Base-by-base conservation (phyloP, 1,139 yeast species). In the Eremothecium sinecaudum region DNA sequence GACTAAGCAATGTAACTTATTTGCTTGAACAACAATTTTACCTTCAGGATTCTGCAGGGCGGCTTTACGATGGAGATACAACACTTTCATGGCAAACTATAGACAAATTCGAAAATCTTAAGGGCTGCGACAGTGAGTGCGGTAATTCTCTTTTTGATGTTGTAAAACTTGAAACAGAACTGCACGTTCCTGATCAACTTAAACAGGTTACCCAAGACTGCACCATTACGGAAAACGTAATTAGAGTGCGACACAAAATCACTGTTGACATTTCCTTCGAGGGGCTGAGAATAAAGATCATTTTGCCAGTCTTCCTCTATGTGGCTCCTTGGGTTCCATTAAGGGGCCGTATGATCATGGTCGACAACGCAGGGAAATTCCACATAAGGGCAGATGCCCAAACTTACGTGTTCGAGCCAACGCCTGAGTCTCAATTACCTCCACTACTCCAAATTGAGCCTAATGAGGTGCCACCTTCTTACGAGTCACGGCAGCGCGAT, bases 141-240 rank as follows among this genome's bases (percentile, higher is more conserved):
- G 48, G 44, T 47, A 55, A 59, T 9, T 47, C 64, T 5, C 47
- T 64, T 2, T 55, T 56, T 8, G 83, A 75, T 45, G 60, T 62
- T 30, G 71, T 82, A 69, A 61, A 62, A 3, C 54, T 79, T 22
- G 65, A 64, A 31, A 69, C 74, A 4, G 59, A 57, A 31, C 64
- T 67, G 37, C 62, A 63, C 28, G 61, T 76, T 1, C 84, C 87
- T 0, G 57, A 63, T 18, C 65, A 65, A 37, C 53, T 79, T 37
- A 65, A 63, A 37, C 64, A 64, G 29, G 58, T 75, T 24, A 73
- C 79, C 2, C 87, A 73, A 42, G 71, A 75, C 36, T 73, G 80
- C 51, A 66, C 66, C 12, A 56, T 74, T 28, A 64, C 65, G 34
- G 59, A 65, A 32, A 67, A 66, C 17, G 51, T 72, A 36, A 62